Evolutionary conservation across 2,329 filamentous ascomycete species (phyloP).

Genomic region (Paradendryphiella salina): DNA sequence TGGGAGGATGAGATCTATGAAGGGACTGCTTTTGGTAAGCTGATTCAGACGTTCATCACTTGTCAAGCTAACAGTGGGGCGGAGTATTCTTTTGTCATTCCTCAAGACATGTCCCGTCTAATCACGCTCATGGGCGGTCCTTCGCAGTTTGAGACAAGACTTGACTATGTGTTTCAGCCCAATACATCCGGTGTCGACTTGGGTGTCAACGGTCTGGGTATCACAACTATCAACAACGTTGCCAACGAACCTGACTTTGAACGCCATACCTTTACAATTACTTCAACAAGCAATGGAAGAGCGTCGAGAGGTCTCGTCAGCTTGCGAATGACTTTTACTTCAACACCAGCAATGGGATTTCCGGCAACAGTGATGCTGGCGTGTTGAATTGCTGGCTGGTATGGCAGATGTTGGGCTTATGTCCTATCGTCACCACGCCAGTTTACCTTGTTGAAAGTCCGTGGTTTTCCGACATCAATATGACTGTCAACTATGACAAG

Average conservation of each 20-base stretch:
- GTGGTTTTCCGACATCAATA: slow-evolving; percentile 50
- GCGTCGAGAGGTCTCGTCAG: slow-evolving; percentile 37
- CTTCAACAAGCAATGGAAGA: slow-evolving; percentile 47
- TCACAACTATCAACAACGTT: slow-evolving; percentile 45
- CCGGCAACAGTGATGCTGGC: slow-evolving; percentile 54
- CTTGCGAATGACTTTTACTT: slow-evolving; percentile 50
- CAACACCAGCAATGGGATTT: slow-evolving; percentile 47
- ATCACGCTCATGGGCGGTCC: slow-evolving; percentile 51
- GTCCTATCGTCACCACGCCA: slow-evolving; percentile 54
- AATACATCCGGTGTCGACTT: slow-evolving; percentile 45
- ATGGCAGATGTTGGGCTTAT: slow-evolving; percentile 56
- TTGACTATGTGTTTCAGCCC: slow-evolving; percentile 50
- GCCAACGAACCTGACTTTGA: slow-evolving; percentile 49
- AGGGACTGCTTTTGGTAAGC: slow-evolving; percentile 46
- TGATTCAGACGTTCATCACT: neutral
- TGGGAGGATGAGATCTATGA: slow-evolving; percentile 51
- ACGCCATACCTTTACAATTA: slow-evolving; percentile 51
- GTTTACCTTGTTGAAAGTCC: slow-evolving; percentile 54
- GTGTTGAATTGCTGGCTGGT: slow-evolving; percentile 57
- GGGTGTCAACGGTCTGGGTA: slow-evolving; percentile 43
- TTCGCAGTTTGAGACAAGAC: slow-evolving; percentile 45
- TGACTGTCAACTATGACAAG: slow-evolving; percentile 42
- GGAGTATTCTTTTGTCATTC: slow-evolving; percentile 52
- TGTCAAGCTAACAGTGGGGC: neutral
- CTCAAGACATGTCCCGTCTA: slow-evolving; percentile 49